These are phyloP conservation scores for Plenodomus lindquistii DNA, from an alignment of 2,329 filamentous ascomycete species.

Conservation along the genomic window DNA sequence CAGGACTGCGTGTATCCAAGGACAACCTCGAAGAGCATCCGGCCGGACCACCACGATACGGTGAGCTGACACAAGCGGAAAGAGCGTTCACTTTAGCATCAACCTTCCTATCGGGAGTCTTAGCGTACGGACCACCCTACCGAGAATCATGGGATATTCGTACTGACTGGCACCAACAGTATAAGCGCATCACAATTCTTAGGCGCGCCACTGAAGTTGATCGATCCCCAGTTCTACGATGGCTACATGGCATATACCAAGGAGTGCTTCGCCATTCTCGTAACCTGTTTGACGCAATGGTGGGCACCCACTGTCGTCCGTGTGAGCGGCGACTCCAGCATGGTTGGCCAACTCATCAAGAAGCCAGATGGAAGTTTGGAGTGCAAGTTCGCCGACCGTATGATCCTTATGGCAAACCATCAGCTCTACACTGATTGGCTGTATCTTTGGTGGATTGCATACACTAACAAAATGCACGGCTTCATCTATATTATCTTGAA, in stretches of 20 bases:
- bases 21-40: conserved; percentile 48
- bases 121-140: conserved; percentile 44
- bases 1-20: conserved; percentile 50
- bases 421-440: conserved; percentile 90
- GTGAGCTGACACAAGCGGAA: conserved; percentile 53
- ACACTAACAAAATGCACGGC: conserved; percentile 80
- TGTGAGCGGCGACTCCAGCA: conserved; percentile 81
- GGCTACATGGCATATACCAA: conserved; percentile 88
- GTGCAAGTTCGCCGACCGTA: conserved; percentile 77
- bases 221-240: conserved; percentile 79
- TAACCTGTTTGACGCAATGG: conserved; percentile 80
- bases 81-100: conserved; percentile 55
- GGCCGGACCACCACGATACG: conserved; percentile 51
- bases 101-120: conserved; percentile 54
- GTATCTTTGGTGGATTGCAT: conserved; percentile 93
- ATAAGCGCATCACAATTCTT: conserved; percentile 73
- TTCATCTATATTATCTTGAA: conserved; percentile 90
- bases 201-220: conserved; percentile 73
- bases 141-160: background rate
- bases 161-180: conserved; percentile 30
- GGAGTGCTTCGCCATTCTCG: conserved; percentile 76
- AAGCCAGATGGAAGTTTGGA: conserved; percentile 73
- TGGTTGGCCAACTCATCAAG: conserved; percentile 72
- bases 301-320: conserved; percentile 84
- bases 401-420: conserved; percentile 86